Conservation (phyloP, 1,284 basidiomycete species). For the Melampsora americana region DNA sequence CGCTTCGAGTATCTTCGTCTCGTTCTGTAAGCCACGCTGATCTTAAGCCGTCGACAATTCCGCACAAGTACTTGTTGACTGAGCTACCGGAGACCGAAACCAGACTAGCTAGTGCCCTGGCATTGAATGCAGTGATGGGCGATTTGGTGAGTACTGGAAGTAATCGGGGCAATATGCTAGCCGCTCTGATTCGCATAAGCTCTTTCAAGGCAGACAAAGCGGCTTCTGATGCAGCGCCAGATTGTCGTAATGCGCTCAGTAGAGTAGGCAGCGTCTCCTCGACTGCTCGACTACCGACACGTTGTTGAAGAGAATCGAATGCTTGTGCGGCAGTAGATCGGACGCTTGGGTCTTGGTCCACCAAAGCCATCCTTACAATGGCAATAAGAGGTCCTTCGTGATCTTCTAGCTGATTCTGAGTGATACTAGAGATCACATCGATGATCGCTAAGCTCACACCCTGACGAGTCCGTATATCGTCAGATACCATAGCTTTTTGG, state of each 20-base stretch:
- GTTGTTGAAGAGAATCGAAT: constrained; percentile 88
- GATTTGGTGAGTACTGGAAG: constrained; percentile 85
- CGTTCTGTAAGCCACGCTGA: constrained; percentile 63
- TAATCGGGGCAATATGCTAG: constrained; percentile 95
- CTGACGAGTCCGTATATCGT: constrained; percentile 72
- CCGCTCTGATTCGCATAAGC: constrained; percentile 73
- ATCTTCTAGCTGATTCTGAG: constrained; percentile 78
- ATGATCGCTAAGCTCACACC: constrained; percentile 83
- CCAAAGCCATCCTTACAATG: constrained; percentile 77
- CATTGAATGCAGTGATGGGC: constrained; percentile 93
- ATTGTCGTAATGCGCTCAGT: constrained; percentile 83
- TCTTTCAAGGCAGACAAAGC: constrained; percentile 84
- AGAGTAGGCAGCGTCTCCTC: constrained; percentile 95
- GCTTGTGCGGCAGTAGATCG: constrained; percentile 86
- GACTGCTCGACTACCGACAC: constrained; percentile 83
- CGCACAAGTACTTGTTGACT: constrained; percentile 76
- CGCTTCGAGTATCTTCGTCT: constrained; percentile 67
- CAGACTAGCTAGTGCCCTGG: constrained; percentile 81
- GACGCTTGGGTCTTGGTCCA: constrained; percentile 83
- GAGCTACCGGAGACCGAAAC: constrained; percentile 93
- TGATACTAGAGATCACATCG: constrained; percentile 85
- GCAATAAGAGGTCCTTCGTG: constrained; percentile 86
- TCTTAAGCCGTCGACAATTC: constrained; percentile 68
- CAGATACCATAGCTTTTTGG: constrained; percentile 61
- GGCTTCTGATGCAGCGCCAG: constrained; percentile 87